phyloP scores from a whole-genome alignment of 257 asterid genomes.

The Solanum lycopersicoides region DNA sequence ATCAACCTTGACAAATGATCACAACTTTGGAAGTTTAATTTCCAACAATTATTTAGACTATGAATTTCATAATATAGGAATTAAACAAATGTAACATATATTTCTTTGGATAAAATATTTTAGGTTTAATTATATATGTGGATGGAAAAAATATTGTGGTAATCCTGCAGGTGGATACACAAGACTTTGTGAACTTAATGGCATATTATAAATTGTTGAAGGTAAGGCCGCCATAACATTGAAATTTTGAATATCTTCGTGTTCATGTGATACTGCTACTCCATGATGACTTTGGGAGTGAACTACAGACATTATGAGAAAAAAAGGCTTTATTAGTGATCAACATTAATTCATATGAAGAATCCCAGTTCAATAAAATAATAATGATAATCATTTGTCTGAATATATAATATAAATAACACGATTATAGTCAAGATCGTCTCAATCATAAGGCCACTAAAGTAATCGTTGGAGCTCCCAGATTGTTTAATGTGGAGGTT shows the following conservation, averaged over 20 bases:
- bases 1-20: not conserved
- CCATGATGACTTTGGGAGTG: not conserved
- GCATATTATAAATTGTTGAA: not conserved
- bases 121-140: not conserved
- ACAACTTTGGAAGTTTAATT: not conserved
- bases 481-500: too few species aligned
- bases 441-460: too few species aligned
- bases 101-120: not conserved
- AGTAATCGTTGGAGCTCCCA: too few species aligned
- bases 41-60: not conserved
- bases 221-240: not conserved
- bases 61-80: not conserved
- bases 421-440: not conserved
- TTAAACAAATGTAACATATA: not conserved
- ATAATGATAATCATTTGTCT: not conserved
- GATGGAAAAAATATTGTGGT: not conserved
- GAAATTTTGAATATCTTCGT: not conserved
- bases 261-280: not conserved
- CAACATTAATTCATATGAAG: not conserved
- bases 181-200: not conserved
- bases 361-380: not conserved
- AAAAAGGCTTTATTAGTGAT: not conserved
- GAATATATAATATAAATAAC: not conserved
- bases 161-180: not conserved
- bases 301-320: not conserved